Evolutionary conservation across 1,284 basidiomycete species (phyloP).

Genomic region (Xerocomus amazonicus): DNA sequence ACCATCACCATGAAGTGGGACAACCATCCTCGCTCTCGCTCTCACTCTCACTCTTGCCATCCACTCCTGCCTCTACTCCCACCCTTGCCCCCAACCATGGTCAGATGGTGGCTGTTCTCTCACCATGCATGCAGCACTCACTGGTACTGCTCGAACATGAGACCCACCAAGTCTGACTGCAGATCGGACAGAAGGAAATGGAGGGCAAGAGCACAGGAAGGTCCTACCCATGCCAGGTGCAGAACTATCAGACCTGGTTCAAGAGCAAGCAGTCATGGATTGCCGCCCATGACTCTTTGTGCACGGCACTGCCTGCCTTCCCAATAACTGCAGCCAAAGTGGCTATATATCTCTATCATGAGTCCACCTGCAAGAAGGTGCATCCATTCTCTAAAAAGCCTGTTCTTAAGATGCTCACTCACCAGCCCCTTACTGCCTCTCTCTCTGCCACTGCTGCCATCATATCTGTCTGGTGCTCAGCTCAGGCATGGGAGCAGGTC

Average conservation of each 20-base stretch:
- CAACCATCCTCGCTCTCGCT: no score
- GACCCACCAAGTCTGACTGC: not conserved
- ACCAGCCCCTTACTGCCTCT: no score
- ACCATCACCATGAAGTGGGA: no score
- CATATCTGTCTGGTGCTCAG: not conserved
- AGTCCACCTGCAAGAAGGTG: slow-evolving; percentile 19
- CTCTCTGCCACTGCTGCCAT: no score
- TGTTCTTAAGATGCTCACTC: no score
- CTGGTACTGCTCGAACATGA: not conserved
- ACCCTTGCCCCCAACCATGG: no score
- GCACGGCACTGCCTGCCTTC: not conserved
- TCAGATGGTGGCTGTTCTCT: not conserved
- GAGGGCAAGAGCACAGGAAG: slow-evolving; percentile 6
- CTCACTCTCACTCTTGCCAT: no score
- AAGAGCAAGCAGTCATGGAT: slow-evolving; percentile 1
- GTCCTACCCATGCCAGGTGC: slow-evolving; percentile 6
- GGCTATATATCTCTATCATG: slow-evolving; percentile 19
- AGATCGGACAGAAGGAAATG: not conserved
- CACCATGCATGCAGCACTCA: not conserved
- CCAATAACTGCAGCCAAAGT: slow-evolving; percentile 19
- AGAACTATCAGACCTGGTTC: slow-evolving; percentile 5
- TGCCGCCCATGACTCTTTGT: not conserved
- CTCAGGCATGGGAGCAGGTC: slow-evolving; percentile 9
- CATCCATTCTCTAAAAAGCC: not conserved
- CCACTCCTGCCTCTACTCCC: no score